phyloP scores from a whole-genome alignment of 345 rosid species.

The Salix caprea region DNA sequence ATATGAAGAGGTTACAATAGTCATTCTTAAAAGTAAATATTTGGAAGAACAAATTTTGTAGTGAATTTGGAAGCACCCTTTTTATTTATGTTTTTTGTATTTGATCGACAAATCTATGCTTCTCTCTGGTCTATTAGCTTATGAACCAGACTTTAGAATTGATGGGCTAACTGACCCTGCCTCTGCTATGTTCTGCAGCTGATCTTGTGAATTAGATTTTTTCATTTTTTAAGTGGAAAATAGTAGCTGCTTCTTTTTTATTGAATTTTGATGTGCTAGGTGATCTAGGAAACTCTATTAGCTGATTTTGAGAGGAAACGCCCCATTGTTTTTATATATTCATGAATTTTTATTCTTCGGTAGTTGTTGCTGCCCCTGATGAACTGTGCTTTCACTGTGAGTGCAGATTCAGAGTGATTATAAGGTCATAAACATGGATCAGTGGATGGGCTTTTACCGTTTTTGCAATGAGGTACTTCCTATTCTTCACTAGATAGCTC shows the following conservation, averaged over 20 bases:
- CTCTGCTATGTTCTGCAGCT: neutral
- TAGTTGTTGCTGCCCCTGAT: neutral
- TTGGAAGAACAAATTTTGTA: too few relatives aligned
- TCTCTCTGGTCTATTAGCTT: neutral
- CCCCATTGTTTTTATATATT: neutral
- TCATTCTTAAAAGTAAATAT: too few relatives aligned
- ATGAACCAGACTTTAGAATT: neutral
- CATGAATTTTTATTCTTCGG: neutral
- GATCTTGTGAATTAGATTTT: neutral
- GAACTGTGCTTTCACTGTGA: neutral
- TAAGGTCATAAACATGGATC: constrained; percentile 36
- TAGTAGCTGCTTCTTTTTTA: neutral
- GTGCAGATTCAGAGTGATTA: constrained; percentile 33
- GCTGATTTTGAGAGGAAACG: neutral
- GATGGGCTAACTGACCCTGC: neutral
- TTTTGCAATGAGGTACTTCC: constrained; percentile 29
- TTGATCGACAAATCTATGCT: neutral
- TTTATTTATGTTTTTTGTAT: neutral
- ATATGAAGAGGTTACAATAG: too few relatives aligned
- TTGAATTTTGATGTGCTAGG: neutral
- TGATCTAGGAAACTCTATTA: neutral
- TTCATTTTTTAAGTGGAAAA: neutral
- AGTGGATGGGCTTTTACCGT: constrained; percentile 31
- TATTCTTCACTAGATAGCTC: neutral
- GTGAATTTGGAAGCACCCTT: too few relatives aligned